Evolutionary conservation across 2,329 filamentous ascomycete species (phyloP).

Genomic region (Nemania sp.): DNA sequence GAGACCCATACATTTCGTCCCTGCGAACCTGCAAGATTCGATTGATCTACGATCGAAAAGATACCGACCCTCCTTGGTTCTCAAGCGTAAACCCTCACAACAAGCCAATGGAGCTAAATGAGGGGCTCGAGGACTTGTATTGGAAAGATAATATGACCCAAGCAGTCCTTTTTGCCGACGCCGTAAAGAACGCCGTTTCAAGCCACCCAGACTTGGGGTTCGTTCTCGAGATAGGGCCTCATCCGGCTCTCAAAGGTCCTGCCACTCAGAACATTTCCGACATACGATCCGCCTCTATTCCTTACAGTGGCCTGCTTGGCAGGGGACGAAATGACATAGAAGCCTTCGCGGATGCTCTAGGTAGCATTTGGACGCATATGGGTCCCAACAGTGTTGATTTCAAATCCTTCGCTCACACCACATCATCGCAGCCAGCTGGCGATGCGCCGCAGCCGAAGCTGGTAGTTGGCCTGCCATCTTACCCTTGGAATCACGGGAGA

Average conservation of each 20-base stretch:
- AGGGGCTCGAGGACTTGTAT: constrained; percentile 36
- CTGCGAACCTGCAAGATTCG: constrained; percentile 10
- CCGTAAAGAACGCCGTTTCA: constrained; percentile 38
- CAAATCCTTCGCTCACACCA: neutral
- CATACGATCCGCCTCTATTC: constrained; percentile 22
- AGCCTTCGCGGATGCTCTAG: constrained; percentile 22
- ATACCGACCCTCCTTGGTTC: constrained; percentile 26
- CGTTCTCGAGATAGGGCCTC: constrained; percentile 50
- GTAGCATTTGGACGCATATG: constrained; percentile 23
- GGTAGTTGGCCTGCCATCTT: constrained; percentile 19
- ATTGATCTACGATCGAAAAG: neutral
- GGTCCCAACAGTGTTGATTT: constrained; percentile 16
- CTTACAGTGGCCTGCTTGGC: constrained; percentile 40
- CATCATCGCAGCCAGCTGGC: neutral
- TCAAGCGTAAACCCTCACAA: constrained; percentile 28
- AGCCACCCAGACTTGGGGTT: constrained; percentile 38
- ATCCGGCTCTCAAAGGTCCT: constrained; percentile 49
- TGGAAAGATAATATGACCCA: constrained; percentile 51
- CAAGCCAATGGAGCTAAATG: constrained; percentile 5
- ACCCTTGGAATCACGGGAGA: constrained; percentile 27
- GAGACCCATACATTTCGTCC: constrained; percentile 22
- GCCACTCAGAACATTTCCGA: constrained; percentile 42
- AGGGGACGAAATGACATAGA: constrained; percentile 36
- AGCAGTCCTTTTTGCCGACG: constrained; percentile 49
- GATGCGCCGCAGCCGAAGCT: neutral